These are phyloP conservation scores for Pichia cephalocereana DNA, from an alignment of 805 yeast genomes.

Conservation along the genomic window DNA sequence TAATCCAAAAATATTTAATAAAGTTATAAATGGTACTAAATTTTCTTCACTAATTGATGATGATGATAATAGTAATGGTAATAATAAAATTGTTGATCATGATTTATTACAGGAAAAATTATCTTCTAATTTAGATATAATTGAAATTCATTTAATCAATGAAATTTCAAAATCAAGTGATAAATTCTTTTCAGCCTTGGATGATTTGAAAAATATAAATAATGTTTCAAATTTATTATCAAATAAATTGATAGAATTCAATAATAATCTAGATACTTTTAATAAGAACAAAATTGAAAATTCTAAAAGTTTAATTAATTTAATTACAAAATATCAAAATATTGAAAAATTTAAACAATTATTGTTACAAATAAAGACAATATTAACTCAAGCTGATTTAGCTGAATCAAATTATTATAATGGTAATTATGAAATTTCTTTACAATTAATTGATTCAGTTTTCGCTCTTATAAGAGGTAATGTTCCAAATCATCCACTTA, in stretches of 20 bases:
- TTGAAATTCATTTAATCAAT: constrained; percentile 69
- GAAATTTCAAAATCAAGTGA: constrained; percentile 82
- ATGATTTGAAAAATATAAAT: constrained; percentile 62
- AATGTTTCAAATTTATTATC: constrained; percentile 45
- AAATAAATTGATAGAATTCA: constrained; percentile 36
- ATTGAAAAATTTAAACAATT: constrained; percentile 56
- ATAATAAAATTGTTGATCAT: constrained; percentile 26
- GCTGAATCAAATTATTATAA: constrained; percentile 38
- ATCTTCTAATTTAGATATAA: constrained; percentile 74
- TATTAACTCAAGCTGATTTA: constrained; percentile 36
- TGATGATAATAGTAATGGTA: constrained; percentile 21
- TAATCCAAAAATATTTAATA: constrained; percentile 75
- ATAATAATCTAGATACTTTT: constrained; percentile 33
- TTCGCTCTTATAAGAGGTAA: constrained; percentile 55
- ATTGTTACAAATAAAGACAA: constrained; percentile 42
- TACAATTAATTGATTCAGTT: constrained; percentile 47
- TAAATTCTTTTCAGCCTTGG: constrained; percentile 77
- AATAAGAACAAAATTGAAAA: constrained; percentile 41
- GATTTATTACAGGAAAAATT: constrained; percentile 64
- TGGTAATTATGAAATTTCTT: constrained; percentile 42
- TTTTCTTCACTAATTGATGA: constrained; percentile 25
- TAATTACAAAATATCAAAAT: constrained; percentile 46
- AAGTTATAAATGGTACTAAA: constrained; percentile 56
- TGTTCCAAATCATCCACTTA: constrained; percentile 19
- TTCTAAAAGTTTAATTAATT: constrained; percentile 42